Percentiles rank a stretch among this genome's conserved stretches.
phyloP scores from a whole-genome alignment of 202 grass and related monocot genomes.

The Cymbopogon flexuosus region DNA sequence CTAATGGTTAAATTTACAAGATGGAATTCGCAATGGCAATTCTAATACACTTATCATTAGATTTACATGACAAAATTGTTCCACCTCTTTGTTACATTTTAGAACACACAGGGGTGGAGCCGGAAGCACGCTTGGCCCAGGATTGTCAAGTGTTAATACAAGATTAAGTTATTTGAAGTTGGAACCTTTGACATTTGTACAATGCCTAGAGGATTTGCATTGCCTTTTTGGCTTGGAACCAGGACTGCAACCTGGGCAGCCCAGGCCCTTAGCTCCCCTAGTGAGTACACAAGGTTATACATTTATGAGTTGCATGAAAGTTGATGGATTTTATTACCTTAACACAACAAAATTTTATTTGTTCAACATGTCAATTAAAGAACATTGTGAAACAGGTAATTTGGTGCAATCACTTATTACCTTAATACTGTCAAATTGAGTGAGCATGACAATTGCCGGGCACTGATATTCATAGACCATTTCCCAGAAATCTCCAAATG shows the following conservation, averaged over 20 bases:
- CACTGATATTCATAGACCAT: slow-evolving; percentile 74
- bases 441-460: slow-evolving; percentile 83
- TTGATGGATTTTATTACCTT: not conserved
- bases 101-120: not conserved
- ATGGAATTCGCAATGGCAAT: not conserved
- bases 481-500: slow-evolving; percentile 88
- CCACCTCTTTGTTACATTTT: not conserved
- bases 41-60: not conserved
- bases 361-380: slow-evolving; percentile 13
- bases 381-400: not conserved
- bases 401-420: slow-evolving; percentile 47
- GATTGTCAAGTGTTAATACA: not conserved
- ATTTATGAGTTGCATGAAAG: not conserved
- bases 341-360: not conserved
- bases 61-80: not conserved
- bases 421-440: slow-evolving; percentile 60
- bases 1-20: not conserved
- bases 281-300: not conserved
- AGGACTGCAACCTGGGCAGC: not conserved
- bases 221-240: not conserved
- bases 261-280: not conserved
- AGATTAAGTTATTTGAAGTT: not conserved
- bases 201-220: not conserved
- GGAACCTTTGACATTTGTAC: not conserved
- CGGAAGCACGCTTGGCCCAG: not conserved